Base-by-base conservation (phyloP, 768 basidiomycete genomes). In the Tylopilus sp. region DNA sequence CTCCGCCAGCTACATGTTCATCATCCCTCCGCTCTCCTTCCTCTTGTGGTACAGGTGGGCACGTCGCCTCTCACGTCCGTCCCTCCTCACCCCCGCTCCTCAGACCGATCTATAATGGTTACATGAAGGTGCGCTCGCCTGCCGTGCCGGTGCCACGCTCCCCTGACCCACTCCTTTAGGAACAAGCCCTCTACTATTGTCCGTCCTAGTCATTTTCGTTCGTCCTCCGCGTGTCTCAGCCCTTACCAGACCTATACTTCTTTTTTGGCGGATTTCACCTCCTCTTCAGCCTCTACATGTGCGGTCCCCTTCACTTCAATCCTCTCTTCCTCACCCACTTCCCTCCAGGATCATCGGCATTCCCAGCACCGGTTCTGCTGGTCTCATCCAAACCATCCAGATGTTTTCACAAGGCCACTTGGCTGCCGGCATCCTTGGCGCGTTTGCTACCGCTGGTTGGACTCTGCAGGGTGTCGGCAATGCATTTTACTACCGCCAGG, bases 221-320 rank as follows among this genome's bases (percentile, higher is more conserved):
- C 56, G 19, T 34, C 22, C 25, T 36, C 17, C 40, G 19, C 34
- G 48, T 29, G 29, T 47, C 49, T 50, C 67, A 59, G 5, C 26
- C 34, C 29, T 42, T 48, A 46, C 21, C 63, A 98, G 95, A 98
- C 76, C 72, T 97, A 59, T 99, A 92, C 78, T 96, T 98, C 79
- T 83, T 98, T 74, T 99, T 99, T 74, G 81, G 86, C 50, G 96
- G 93, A 43, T 98, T 91, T 79, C 94, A 99, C 74, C 79, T 98
- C 56, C 77, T 91, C 37, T 98, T 92, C 76, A 90, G 89, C 57
- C 68, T 91, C 65, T 98, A 98, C 76, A 92, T 91, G 92, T 90
- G 66, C 76, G 85, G 62, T 12, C 55, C 19, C 31, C 41, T 33
- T 13, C 16, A 2, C 19, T 41, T 26, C 0, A 13, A 3, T 51